A percentile compares a stretch with the other conserved stretches of the same genome.
Conservation (phyloP, 129 eudicot genomes). For the Apium graveolens region DNA sequence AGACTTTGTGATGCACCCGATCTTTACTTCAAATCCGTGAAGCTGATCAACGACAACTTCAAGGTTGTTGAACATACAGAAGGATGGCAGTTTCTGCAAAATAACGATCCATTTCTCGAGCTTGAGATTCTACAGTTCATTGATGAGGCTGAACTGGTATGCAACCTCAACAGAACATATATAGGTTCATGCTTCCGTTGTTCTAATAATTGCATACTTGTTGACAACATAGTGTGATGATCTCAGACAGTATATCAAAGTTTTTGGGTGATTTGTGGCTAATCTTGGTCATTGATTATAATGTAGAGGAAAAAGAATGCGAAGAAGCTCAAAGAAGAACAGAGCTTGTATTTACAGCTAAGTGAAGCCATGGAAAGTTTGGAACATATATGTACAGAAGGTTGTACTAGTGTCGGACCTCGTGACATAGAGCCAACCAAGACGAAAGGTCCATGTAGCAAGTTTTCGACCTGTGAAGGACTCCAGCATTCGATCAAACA, state of each 20-base stretch:
- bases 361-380: conserved; percentile 96
- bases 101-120: conserved; percentile 71
- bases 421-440: conserved; percentile 40
- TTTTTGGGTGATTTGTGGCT: conserved; percentile 4
- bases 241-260: not conserved
- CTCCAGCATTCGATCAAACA: conserved; percentile 66
- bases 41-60: conserved; percentile 43
- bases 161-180: not conserved
- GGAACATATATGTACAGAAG: conserved; percentile 86
- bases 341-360: conserved; percentile 61
- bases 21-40: conserved; percentile 74
- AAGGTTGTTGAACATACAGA: conserved; percentile 68
- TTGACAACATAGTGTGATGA: not conserved
- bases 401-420: conserved; percentile 87
- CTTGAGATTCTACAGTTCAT: conserved; percentile 86
- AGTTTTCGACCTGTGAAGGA: conserved; percentile 68
- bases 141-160: conserved; percentile 73
- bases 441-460: conserved; percentile 63
- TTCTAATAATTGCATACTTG: not conserved
- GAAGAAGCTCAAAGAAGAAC: conserved; percentile 53
- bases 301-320: conserved; percentile 67
- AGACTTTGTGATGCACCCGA: conserved; percentile 90
- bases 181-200: not conserved
- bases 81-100: conserved; percentile 84
- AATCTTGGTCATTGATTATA: not conserved